Percentiles rank a stretch among this genome's conserved stretches.
Conservation (phyloP, 2,329 filamentous ascomycete species). For the Botryotinia globosa region DNA sequence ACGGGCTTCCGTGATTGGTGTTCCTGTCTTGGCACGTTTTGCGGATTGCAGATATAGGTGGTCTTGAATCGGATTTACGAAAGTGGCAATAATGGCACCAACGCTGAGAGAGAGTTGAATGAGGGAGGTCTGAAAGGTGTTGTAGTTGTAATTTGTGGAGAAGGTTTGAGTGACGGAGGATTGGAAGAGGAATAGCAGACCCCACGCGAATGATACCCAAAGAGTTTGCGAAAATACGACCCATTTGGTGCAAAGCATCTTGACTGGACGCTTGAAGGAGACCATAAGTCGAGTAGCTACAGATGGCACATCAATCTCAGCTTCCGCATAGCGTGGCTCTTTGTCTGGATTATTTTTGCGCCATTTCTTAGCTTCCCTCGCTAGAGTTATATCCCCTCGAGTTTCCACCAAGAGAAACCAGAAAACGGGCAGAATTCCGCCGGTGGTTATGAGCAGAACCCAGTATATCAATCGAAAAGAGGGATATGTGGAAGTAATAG, state of each 20-base stretch:
- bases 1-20: constrained; percentile 61
- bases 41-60: constrained; percentile 18
- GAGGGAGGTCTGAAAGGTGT: constrained; percentile 47
- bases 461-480: constrained; percentile 37
- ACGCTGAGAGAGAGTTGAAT: constrained; percentile 21
- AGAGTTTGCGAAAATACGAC: constrained; percentile 64
- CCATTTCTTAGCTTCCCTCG: constrained; percentile 22
- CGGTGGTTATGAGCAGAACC: constrained; percentile 42
- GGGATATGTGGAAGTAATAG: constrained; percentile 28
- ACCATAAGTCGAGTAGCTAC: constrained; percentile 6
- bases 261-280: constrained; percentile 31
- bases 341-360: constrained; percentile 22
- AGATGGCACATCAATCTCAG: constrained; percentile 18
- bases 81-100: constrained; percentile 20
- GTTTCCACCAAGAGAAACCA: constrained; percentile 45
- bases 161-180: constrained; percentile 59
- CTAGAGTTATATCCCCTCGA: constrained; percentile 43
- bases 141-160: constrained; percentile 57
- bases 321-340: constrained; percentile 12
- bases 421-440: constrained; percentile 43
- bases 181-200: constrained; percentile 23
- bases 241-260: constrained; percentile 54
- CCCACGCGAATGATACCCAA: constrained; percentile 46
- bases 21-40: constrained; percentile 18
- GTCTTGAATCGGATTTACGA: constrained; percentile 22